phyloP scores from a whole-genome alignment of 441 rosid species.

The Brassica balearica region DNA sequence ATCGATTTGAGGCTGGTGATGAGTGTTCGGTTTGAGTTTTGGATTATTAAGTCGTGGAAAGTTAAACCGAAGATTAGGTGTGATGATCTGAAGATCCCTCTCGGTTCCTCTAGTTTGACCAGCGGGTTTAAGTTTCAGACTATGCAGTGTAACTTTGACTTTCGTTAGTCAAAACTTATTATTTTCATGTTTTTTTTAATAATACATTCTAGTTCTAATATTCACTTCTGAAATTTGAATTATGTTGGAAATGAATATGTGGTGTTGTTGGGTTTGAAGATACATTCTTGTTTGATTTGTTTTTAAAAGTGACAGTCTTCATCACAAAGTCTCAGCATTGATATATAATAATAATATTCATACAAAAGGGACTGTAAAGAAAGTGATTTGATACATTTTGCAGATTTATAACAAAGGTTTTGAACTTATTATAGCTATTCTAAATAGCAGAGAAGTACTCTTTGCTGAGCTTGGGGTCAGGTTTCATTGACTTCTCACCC shows the following conservation, averaged over 20 bases:
- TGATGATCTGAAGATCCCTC: slow-evolving; percentile 60
- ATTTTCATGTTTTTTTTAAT: neutral
- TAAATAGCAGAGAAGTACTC: slow-evolving; percentile 82
- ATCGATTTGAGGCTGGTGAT: slow-evolving; percentile 60
- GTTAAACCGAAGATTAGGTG: slow-evolving; percentile 65
- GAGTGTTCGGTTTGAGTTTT: slow-evolving; percentile 65
- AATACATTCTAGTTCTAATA: neutral
- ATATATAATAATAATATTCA: too few relatives aligned
- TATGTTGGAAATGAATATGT: neutral
- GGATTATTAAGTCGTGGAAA: slow-evolving; percentile 54
- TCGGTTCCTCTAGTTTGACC: slow-evolving; percentile 37
- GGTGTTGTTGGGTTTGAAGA: neutral
- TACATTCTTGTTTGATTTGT: slow-evolving; percentile 1
- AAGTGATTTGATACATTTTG: too few relatives aligned
- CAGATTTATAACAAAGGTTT: slow-evolving; percentile 2
- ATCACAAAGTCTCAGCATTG: neutral
- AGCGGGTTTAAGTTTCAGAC: slow-evolving; percentile 30
- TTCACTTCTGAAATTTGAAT: neutral
- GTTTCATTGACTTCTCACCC: slow-evolving; percentile 92
- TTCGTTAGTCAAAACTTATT: slow-evolving; percentile 7
- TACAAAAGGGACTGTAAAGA: neutral
- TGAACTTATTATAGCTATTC: slow-evolving; percentile 24
- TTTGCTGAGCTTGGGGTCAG: slow-evolving; percentile 88
- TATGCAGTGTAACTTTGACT: slow-evolving; percentile 55
- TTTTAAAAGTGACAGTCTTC: neutral